Conservation (phyloP, 768 basidiomycete species). For the Omphalotus guepiniiformis region DNA sequence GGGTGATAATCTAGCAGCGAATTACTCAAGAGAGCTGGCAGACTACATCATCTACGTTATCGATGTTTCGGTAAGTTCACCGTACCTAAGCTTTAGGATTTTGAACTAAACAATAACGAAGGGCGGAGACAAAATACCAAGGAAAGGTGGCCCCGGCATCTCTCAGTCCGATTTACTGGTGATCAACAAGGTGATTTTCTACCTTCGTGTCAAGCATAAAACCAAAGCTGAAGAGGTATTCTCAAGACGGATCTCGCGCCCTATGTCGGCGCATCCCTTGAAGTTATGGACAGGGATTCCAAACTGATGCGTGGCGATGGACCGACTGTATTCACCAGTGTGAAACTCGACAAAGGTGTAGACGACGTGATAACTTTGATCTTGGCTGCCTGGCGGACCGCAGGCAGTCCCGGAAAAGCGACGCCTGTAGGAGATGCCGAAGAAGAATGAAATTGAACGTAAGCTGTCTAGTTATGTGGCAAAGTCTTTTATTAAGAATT, state of each 20-base stretch:
- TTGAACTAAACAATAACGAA: constrained; percentile 23
- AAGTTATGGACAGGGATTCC: constrained; percentile 92
- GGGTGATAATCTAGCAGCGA: constrained; percentile 95
- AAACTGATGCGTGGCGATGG: constrained; percentile 93
- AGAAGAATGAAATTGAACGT: no score
- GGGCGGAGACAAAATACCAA: constrained; percentile 98
- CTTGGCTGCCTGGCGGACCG: constrained; percentile 82
- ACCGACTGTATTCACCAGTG: constrained; percentile 87
- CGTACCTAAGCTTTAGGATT: background rate
- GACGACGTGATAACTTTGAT: constrained; percentile 79
- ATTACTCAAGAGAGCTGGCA: constrained; percentile 93
- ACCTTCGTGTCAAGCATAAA: background rate
- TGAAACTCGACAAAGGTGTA: constrained; percentile 75
- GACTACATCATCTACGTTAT: constrained; percentile 97
- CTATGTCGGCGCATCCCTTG: constrained; percentile 87
- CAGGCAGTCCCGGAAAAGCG: constrained; percentile 66
- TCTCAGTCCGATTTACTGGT: constrained; percentile 93
- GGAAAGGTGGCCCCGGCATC: constrained; percentile 97
- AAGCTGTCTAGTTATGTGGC: no score
- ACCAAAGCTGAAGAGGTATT: no score
- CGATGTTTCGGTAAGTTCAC: constrained; percentile 64
- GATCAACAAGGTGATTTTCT: constrained; percentile 77
- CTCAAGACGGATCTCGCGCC: constrained; percentile 87
- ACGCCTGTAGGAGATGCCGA: constrained; percentile 40
- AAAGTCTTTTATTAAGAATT: no score